phyloP scores from a whole-genome alignment of 2,329 filamentous ascomycete species.

The Lojkania enalia region DNA sequence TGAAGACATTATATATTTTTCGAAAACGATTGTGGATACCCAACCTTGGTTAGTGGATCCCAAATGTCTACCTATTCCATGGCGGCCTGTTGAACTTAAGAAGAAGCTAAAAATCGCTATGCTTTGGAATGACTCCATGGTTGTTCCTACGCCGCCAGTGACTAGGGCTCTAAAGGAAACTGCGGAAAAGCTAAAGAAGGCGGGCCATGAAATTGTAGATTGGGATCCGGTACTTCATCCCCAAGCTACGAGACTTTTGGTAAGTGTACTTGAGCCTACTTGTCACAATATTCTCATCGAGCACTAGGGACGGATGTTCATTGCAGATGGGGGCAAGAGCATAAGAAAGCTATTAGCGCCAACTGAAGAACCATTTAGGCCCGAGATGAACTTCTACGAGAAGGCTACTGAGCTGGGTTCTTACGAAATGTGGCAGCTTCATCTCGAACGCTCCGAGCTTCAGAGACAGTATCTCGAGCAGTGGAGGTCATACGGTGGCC shows the following conservation, averaged over 20 bases:
- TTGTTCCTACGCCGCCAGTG: constrained; percentile 57
- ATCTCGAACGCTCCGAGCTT: constrained; percentile 50
- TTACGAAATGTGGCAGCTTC: constrained; percentile 54
- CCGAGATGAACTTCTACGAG: constrained; percentile 54
- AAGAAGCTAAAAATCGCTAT: constrained; percentile 63
- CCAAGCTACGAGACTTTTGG: constrained; percentile 55
- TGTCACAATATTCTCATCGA: constrained; percentile 12
- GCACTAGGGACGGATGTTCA: constrained; percentile 48
- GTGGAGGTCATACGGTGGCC: constrained; percentile 46
- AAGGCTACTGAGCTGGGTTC: constrained; percentile 50
- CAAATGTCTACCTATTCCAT: constrained; percentile 57
- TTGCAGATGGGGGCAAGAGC: constrained; percentile 57
- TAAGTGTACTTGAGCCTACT: no score
- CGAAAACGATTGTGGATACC: constrained; percentile 46
- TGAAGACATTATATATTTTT: constrained; percentile 53
- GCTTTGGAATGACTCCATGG: constrained; percentile 56
- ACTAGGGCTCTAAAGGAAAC: constrained; percentile 59
- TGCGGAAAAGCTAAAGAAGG: constrained; percentile 54
- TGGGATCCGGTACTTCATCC: constrained; percentile 59
- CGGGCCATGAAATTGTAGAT: constrained; percentile 60
- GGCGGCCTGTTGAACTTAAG: constrained; percentile 49
- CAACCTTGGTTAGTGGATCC: constrained; percentile 59
- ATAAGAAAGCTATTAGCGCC: constrained; percentile 47
- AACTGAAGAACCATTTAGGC: constrained; percentile 51
- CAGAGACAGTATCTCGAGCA: constrained; percentile 50